Base-by-base conservation (phyloP, 768 basidiomycete species). In the Auricularia heimuer region DNA sequence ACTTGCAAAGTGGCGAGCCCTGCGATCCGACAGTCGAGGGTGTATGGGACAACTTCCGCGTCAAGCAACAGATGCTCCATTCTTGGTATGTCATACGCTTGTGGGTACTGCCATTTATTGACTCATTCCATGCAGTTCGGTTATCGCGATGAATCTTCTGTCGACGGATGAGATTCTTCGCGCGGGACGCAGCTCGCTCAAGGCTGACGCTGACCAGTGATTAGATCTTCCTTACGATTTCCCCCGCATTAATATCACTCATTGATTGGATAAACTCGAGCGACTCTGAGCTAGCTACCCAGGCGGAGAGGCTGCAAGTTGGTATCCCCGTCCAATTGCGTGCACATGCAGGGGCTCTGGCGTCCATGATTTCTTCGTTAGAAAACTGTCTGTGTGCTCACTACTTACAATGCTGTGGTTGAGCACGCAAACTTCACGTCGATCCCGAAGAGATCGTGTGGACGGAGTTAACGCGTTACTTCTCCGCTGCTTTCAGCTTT, bases 41-140 rank as follows among this genome's bases (percentile, higher is more conserved):
- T 44, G 87, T 99, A 34, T 99, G 95, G 95, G 97, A 99, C 74
- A 98, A 98, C 78, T 98, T 97, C 74, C 82, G 97, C 69, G 97
- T 99, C 67, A 99, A 99, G 81, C 82, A 96, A 67, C 97, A 99
- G 74, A 97, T 99, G 94, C 78, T 99, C 58, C 95, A 98, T 73
- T 96, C 94, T 72, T 92, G 92, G 94, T 94, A 70, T 73, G 86
- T 78, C 21, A 37, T 42, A 66, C 64, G 29, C 29, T 54, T 33
- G 65, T 12, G 18, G 6, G 16, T 21, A 18, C 47, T 51, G 47
- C 44, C 42, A 64, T 68, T 63, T 68, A 66, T 70, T 63, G 69
- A 68, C 51, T 54, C 68, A 54, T 71, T 67, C 66, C 74, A 64
- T n/a, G 37, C 66, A 91, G 90, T 78, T 92, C 91, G 70, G 90